Conservation (phyloP, 441 rosid species). For the Codiaeum variegatum region DNA sequence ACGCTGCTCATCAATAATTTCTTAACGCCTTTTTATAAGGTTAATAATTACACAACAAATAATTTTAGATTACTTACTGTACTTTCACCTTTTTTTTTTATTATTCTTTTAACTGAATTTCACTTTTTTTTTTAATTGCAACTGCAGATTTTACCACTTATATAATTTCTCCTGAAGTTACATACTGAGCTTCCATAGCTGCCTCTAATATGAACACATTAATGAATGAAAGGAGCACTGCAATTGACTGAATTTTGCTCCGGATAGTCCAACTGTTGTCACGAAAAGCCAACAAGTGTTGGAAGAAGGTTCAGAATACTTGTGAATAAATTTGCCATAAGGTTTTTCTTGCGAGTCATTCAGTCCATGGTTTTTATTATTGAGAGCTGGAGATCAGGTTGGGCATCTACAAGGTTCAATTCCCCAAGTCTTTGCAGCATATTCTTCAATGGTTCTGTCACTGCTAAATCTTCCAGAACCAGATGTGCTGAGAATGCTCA, state of each 20-base stretch:
- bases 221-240: background rate
- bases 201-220: background rate
- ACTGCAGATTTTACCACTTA: background rate
- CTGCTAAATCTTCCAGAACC: slow-evolving; percentile 51
- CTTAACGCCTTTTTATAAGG: too few relatives aligned
- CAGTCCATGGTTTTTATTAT: background rate
- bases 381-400: slow-evolving; percentile 17
- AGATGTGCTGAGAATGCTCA: slow-evolving; percentile 51
- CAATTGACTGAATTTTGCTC: background rate
- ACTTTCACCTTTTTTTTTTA: too few relatives aligned
- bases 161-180: background rate
- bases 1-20: too few relatives aligned
- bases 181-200: background rate
- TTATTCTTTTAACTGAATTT: too few relatives aligned
- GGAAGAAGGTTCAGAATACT: background rate
- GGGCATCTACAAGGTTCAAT: slow-evolving; percentile 46
- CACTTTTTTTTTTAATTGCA: too few relatives aligned
- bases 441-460: slow-evolving; percentile 46
- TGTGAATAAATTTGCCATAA: background rate
- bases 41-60: too few relatives aligned
- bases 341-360: background rate
- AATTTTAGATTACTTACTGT: too few relatives aligned
- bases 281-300: background rate
- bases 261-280: background rate
- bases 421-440: slow-evolving; percentile 45